Evolutionary conservation across 1,284 basidiomycete species (phyloP), one percentile per base, ranked within the genome.

Genomic region (Mycena citricolor): DNA sequence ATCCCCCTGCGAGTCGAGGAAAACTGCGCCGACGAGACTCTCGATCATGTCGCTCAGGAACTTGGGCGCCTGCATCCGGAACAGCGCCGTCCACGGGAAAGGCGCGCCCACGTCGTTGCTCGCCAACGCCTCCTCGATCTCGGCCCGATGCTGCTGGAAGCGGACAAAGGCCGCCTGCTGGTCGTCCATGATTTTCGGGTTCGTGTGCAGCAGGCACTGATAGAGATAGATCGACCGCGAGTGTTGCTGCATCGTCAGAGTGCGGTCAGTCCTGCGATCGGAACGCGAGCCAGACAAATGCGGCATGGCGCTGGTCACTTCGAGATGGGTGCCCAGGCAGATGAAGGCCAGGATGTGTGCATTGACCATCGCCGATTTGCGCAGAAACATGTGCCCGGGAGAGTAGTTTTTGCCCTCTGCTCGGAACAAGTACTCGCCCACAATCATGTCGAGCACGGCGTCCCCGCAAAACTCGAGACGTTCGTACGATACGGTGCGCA

Each of bases 381-480:
- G 77, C 20, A 79, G 64, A 56, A 81, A 77, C 54, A 88, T 79
- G 51, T 86, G 72, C 0, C 84, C 80, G 0, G 85, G 86, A 23
- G 70, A 66, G 55, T 84, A 86, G 12, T 74, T 57, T 60, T 80
- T 84, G 6, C 76, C 79, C 0, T 77, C 71, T 2, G 75, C 79
- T 35, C 70, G 75, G 58, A 81, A 88, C 5, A 88, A 64, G 54
- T 71, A 77, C 53, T 86, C 76, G 10, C 76, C 82, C 39, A 86
- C 79, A 32, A 87, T 60, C 77, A 86, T 84, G 44, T 80, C 77
- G 17, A 80, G 70, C 0, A 86, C 75, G 1, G 79, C 77, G 56
- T 90, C 89, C 2, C 90, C 90, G 1, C 91, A 75, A 57, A 90
- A 91, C 55, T 92, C 88, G 66, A 91, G 77, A 12, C 90, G 75